Base-by-base conservation (phyloP, 2,329 filamentous ascomycete species). In the Ophiosphaerella korrae region DNA sequence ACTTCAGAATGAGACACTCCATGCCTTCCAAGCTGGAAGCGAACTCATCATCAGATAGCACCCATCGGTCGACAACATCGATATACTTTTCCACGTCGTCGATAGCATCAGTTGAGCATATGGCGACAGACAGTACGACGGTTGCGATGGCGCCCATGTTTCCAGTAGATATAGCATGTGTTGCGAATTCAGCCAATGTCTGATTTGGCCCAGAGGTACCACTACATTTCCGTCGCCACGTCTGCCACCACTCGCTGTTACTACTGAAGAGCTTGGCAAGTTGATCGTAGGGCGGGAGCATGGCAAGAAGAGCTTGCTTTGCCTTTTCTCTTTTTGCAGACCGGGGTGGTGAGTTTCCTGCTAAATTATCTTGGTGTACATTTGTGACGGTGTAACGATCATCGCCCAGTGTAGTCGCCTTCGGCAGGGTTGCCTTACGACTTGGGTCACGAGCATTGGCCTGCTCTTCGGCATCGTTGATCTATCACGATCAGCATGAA, bases 1-100 rank as follows among this genome's bases (percentile, higher is more conserved):
- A 73, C 35, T 79, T 73, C 11, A 85, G 63, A 42, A 79, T 69
- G 36, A 81, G 73, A 42, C 78, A 80, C 61, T 85, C 81, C 48
- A 85, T 74, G 3, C 78, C 79, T 42, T 83, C 78, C 0, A 84
- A 57, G 1, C 76, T 82, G 8, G 77, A 77, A 12, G 76, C 75
- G 48, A 78, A 77, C 41, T 81, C 77, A 46, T 82, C 80, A 45
- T 82, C 77, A 11, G 74, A 72, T 11, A 79, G 64, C 13, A 84
- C 75, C 55, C 80, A 73, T 13, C 70, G 73, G 42, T 81, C 76
- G 13, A 82, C 77, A 14, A 74, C 68, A 21, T 74, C 72, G 35
- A 81, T 69, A 55, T 79, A 82, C 4, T 68, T 67, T 35, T 80
- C 75, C 16, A 80, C 69, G 45, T 81, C 74, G 38, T 80, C 72